phyloP scores from a whole-genome alignment of 495 filamentous ascomycete species.

The Penicillium manginii region DNA sequence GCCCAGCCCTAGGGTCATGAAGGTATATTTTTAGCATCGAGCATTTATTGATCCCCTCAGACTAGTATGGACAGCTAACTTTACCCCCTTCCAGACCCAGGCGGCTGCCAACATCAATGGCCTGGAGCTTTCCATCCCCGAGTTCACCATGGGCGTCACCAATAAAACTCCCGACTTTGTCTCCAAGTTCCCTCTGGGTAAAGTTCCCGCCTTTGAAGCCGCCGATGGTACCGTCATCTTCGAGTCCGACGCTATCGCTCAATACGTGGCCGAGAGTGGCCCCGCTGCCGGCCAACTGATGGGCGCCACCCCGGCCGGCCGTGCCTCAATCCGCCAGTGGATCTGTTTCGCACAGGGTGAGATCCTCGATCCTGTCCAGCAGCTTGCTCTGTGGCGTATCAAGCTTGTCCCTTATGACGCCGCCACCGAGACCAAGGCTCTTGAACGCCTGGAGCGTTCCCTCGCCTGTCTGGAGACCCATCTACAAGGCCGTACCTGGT shows the following conservation, averaged over 20 bases:
- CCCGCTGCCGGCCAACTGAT: slow-evolving; percentile 55
- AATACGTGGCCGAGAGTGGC: slow-evolving; percentile 57
- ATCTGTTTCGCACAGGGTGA: slow-evolving; percentile 51
- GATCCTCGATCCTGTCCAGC: slow-evolving; percentile 34
- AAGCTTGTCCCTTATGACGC: slow-evolving; percentile 39
- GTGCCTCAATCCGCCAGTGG: slow-evolving; percentile 57
- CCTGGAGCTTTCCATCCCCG: slow-evolving; percentile 45
- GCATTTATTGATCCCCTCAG: no score
- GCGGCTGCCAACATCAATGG: slow-evolving; percentile 57
- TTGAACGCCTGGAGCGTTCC: slow-evolving; percentile 36
- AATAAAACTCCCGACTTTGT: slow-evolving; percentile 56
- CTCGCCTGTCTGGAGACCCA: slow-evolving; percentile 46
- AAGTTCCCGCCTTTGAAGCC: slow-evolving; percentile 60
- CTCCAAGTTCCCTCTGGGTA: slow-evolving; percentile 65
- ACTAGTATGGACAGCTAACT: no score
- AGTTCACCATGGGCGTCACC: slow-evolving; percentile 48
- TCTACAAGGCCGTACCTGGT: slow-evolving; percentile 45
- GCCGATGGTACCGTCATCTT: slow-evolving; percentile 53
- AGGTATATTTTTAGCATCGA: slow-evolving; percentile 37
- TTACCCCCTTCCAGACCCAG: slow-evolving; percentile 39
- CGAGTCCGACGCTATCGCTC: slow-evolving; percentile 60
- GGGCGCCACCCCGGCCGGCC: slow-evolving; percentile 48
- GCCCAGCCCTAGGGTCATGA: slow-evolving; percentile 52
- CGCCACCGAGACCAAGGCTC: slow-evolving; percentile 31
- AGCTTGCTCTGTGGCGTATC: slow-evolving; percentile 38